Conservation (phyloP, 768 basidiomycete genomes). For the Dentipellis fragilis region DNA sequence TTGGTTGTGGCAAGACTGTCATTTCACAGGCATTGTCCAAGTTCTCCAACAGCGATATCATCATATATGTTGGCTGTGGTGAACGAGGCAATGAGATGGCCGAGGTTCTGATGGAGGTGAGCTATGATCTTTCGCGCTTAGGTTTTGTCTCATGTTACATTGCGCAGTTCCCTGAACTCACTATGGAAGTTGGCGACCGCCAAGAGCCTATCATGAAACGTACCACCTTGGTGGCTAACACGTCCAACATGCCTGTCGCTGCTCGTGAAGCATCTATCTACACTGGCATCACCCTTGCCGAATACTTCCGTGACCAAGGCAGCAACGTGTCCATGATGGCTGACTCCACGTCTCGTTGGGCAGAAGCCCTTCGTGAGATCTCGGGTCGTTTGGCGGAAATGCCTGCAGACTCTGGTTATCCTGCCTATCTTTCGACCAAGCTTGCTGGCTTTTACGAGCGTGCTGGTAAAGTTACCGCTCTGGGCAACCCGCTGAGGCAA, state of each 20-base stretch:
- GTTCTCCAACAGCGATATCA: slow-evolving; percentile 98
- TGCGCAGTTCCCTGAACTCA: slow-evolving; percentile 73
- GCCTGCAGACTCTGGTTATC: slow-evolving; percentile 99
- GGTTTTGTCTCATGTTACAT: background rate
- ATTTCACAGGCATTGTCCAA: slow-evolving; percentile 98
- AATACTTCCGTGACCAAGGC: slow-evolving; percentile 99
- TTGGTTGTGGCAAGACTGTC: slow-evolving; percentile 98
- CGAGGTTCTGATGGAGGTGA: slow-evolving; percentile 95
- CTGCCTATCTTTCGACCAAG: slow-evolving; percentile 93
- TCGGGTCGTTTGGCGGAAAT: slow-evolving; percentile 98
- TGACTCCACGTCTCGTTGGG: slow-evolving; percentile 98
- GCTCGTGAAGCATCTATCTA: slow-evolving; percentile 99
- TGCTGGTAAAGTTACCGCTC: slow-evolving; percentile 88
- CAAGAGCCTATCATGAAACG: slow-evolving; percentile 99
- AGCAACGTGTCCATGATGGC: slow-evolving; percentile 99
- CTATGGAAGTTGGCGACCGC: slow-evolving; percentile 84
- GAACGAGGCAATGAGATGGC: slow-evolving; percentile 99
- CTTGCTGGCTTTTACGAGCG: slow-evolving; percentile 98
- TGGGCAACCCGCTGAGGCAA: slow-evolving; percentile 79
- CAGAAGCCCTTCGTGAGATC: slow-evolving; percentile 97
- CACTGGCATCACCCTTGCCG: slow-evolving; percentile 97
- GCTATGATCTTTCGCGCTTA: slow-evolving; percentile 6
- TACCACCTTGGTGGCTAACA: slow-evolving; percentile 96
- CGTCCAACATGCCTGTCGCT: slow-evolving; percentile 99
- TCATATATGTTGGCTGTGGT: slow-evolving; percentile 97